Base-by-base conservation (phyloP, 1,284 basidiomycete species). In the Tylopilus sp. region DNA sequence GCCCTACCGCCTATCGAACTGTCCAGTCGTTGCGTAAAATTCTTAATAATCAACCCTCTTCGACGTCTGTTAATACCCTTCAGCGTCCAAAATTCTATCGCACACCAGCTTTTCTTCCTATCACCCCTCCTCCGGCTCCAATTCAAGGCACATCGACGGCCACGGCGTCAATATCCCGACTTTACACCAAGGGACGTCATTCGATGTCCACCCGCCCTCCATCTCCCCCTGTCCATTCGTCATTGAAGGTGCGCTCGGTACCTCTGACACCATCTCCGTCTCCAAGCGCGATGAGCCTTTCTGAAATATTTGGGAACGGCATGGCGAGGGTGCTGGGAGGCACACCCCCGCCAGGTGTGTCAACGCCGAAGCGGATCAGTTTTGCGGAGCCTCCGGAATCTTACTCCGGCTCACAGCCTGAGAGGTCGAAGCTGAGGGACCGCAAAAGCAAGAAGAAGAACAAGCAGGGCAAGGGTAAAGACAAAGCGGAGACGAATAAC, bases 341-440 rank as follows among this genome's bases (percentile, higher is more conserved):
- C 53, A 48, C 55, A 46, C 59, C 57, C 30, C 56, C 49, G 19
- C 66, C 63, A 26, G 59, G 56, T 46, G 58, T 62, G 47, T 81
- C 79, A 29, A 88, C 86, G n/a, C 86, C 86, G 6, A 86, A 85
- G 53, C 75, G 81, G 23, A 89, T 89, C 44, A 85, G 81, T 53
- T 89, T 89, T 55, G 84, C 84, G 25, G 76, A 83, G 64, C 71
- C 86, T 30, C 84, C 85, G 0, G 84, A 87, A 64, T 76, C 79
- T 37, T 80, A 83, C 56, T 62, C 63, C 9, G 50, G 55, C 10
- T 60, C 50, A 7, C 66, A 51, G 39, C 43, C 49, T 29, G 59
- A 64, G 2, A 43, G 21, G n/a, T 65, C 61, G 18, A 62, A 56
- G 39, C 29, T 61, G 36, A 66, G 57, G 47, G 60, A 57, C 19